Percentiles rank a stretch among this genome's conserved stretches.
Evolutionary conservation across 192 early-diverging fungal genomes (phyloP).

Genomic region (Backusella circina): DNA sequence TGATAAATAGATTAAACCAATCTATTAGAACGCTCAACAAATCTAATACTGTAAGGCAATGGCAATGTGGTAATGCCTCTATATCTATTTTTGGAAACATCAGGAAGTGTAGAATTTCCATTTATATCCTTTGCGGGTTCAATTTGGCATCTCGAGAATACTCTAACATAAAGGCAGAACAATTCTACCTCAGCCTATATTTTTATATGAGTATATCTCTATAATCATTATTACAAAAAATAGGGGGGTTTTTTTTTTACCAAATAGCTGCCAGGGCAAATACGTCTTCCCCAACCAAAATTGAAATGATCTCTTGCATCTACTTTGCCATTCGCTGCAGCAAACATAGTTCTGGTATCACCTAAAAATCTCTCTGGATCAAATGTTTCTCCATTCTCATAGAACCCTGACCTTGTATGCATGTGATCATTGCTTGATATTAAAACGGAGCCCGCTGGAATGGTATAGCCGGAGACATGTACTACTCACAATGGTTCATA

Average conservation of each 20-base stretch:
- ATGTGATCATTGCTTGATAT: conserved; percentile 46
- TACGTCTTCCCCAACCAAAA: conserved; percentile 21
- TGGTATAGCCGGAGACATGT: conserved; percentile 35
- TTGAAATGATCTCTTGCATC: conserved; percentile 10
- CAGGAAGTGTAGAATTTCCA: neutral
- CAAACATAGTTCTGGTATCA: neutral
- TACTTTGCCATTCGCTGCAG: conserved; percentile 10
- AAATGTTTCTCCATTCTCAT: conserved; percentile 42
- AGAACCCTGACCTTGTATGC: conserved; percentile 32
- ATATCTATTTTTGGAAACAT: neutral
- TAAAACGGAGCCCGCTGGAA: conserved; percentile 45
- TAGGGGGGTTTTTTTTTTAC: no score
- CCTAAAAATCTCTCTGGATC: conserved; percentile 37
- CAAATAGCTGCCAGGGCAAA: neutral
- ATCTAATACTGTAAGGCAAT: neutral
- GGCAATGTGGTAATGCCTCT: neutral
- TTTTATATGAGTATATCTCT: neutral
- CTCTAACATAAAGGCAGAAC: neutral
- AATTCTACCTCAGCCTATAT: neutral
- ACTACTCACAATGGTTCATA: neutral
- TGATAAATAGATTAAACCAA: neutral
- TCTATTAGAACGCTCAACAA: neutral
- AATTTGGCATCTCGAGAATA: neutral
- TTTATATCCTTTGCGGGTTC: neutral
- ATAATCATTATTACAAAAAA: no score